Evolutionary conservation across 2,329 filamentous ascomycete species (phyloP), one percentile per base, ranked within the genome.

Genomic region (Aulographum hederae): DNA sequence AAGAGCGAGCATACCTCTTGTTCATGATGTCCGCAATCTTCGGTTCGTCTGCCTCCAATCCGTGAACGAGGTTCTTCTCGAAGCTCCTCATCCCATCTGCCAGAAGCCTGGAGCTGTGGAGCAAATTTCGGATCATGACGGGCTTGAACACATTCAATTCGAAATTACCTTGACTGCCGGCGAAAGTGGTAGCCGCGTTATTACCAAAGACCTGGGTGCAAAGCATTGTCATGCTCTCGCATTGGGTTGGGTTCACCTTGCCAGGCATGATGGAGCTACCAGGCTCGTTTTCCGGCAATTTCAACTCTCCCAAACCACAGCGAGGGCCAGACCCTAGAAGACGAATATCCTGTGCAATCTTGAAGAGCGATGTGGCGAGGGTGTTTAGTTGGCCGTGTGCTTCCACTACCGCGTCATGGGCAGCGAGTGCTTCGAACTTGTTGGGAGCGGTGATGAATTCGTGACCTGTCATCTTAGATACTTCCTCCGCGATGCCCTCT

Each of bases 141-240:
- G 89, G 89, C 69, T 95, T 95, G 73, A 93, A 98, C 34, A 95
- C 89, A 59, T 95, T 98, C 44, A 98, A 71, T 61, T 95, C 89
- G 46, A 98, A 98, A 63, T 95, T 91, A 42, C 89, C 89, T 62
- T 89, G 92, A 65, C 91, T 91, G 50, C 86, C 89, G 39, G 84
- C 82, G 46, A 95, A 82, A 18, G 86, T 94, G 38, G 81, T 75
- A 23, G 89, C 82, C 33, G 84, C 78, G 53, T 95, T 75, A 68
- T 98, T 98, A 50, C 89, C 89, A 69, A 95, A 93, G 39, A 98
- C 86, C 60, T 98, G 89, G 14, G 81, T 73, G 63, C 86, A 94
- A 38, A 95, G 67, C 89, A 98, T 98, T 45, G 89, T 95, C 55
- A 98, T 63, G 38, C 84, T 80, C 66, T 98, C 89, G 60, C 84